Evolutionary conservation across 352 stramenopile genomes (phyloP), one percentile per base, ranked within the genome.

Genomic region (Globisporangium radiosum): DNA sequence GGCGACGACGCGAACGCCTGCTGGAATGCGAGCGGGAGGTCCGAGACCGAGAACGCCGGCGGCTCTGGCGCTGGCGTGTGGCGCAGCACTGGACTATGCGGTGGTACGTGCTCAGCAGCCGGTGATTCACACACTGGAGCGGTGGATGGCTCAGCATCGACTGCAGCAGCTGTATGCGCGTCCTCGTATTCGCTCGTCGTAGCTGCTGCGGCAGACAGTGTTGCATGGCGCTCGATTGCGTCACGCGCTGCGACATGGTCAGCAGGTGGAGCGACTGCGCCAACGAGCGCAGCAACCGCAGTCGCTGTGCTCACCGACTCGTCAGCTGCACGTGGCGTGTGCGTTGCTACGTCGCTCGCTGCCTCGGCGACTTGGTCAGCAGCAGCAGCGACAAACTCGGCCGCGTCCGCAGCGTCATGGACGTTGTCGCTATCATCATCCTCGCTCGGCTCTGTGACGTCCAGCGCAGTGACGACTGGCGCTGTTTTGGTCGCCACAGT

Each of bases 1-100:
- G 52, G 52, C 14, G 55, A n/a, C 14, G 55, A 54, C 17, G 47
- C 55, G 37, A 60, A 60, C n/a, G 55, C 55, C 49, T 60, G 36
- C 10, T 50, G 55, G 55, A 60, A 60, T 19, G 48, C 55, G 7
- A 42, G 36, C 36, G 55, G 55, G 11, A 60, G 47, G 45, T 50
- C 45, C 2, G 45, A 50, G 15, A 50, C 10, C 15, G 15, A 25
- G 45, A 50, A 50, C 38, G 15, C 17, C 7, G 45, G 5, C 10
- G 19, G 47, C 37, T 38, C 47, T 43, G 47, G 37, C 7, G n/a
- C 45, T 8, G 42, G 25, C 25, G 25, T 33, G 25, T 33, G 25
- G 25, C 25, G 25, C 25, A 3, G 25, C 25, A 33, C 25, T 33
- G 25, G 25, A 33, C 25, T 33, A 44, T 0, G 40, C 3, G 40